Base-by-base conservation (phyloP, 495 filamentous ascomycete genomes). In the Penicillium robsamsonii region DNA sequence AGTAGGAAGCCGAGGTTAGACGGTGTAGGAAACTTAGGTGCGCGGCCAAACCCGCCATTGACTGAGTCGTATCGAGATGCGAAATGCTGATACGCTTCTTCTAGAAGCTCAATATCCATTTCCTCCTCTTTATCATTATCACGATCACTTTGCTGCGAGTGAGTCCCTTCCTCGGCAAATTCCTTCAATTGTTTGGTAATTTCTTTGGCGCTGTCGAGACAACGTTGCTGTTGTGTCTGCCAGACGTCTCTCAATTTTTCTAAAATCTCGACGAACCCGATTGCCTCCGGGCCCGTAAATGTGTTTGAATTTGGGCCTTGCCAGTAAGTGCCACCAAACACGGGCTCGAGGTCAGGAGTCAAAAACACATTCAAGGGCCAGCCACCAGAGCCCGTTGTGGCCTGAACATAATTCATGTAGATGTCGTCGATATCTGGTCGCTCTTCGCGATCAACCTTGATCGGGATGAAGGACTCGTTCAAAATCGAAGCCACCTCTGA, bases 321-420 rank as follows among this genome's bases (percentile, higher is more conserved):
- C 89, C 90, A 97, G 70, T 98, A 98, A 31, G 94, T 97, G 20
- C 92, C 95, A 45, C 95, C 95, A 70, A 96, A 97, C 20, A 98
- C 85, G 1, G 94, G 94, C 58, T 96, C 87, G 6, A 97, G 81
- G 62, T 93, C 85, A 0, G 95, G 95, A 0, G 95, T 97, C 25
- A 97, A 79, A 67, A 98, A 97, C 20, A 97, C 90, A 69, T 97
- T 97, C 44, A 98, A 78, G 11, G 94, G 94, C 95, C 95, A 98
- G 25, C 94, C 94, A 3, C 92, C 95, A 2, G 87, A 91, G 18
- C 91, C 91, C 35, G 87, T 96, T 15, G 93, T 92, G 5, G 92
- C 93, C 75, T 96, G 90, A 30, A 95, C 90, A 74, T 95, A 98
- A 74, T 96, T 96, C 89, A 97, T 96, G 69, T 97, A 98, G 55